A percentile compares a stretch with the other conserved stretches of the same genome.
Conservation (phyloP, 306 rosid genomes). For the Gleditsia sinensis region DNA sequence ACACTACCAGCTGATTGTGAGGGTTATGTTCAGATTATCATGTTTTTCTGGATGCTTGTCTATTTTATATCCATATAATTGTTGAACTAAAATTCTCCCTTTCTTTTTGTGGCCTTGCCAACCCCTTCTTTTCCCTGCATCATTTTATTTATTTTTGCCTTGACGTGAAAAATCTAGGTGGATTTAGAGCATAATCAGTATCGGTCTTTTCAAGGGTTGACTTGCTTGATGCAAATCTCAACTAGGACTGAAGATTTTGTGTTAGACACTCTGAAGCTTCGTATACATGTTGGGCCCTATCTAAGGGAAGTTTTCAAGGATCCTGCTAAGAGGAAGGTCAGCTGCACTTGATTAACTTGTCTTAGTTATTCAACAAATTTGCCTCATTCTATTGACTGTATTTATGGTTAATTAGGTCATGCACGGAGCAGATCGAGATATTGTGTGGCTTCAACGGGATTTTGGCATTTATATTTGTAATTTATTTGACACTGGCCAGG, state of each 20-base stretch:
- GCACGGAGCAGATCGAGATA: slow-evolving; percentile 97
- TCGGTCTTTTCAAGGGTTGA: slow-evolving; percentile 95
- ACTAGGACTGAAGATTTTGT: slow-evolving; percentile 91
- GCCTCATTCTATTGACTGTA: slow-evolving; percentile 25
- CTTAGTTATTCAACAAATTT: not conserved
- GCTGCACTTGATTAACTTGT: slow-evolving; percentile 8
- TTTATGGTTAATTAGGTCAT: slow-evolving; percentile 67
- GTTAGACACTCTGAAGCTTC: slow-evolving; percentile 89
- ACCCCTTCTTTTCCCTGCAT: slow-evolving; percentile 13
- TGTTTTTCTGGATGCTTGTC: slow-evolving; percentile 11
- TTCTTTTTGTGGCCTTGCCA: not conserved
- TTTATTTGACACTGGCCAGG: slow-evolving; percentile 97
- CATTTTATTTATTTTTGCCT: slow-evolving; percentile 18
- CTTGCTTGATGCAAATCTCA: slow-evolving; percentile 96
- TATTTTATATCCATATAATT: not conserved
- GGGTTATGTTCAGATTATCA: not conserved
- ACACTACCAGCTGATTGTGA: not conserved
- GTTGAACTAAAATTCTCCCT: slow-evolving; percentile 1
- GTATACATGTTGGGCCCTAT: slow-evolving; percentile 84
- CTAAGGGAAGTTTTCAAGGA: slow-evolving; percentile 92
- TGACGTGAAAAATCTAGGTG: slow-evolving; percentile 54
- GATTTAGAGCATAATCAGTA: slow-evolving; percentile 97
- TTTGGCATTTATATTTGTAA: slow-evolving; percentile 95
- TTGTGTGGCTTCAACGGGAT: slow-evolving; percentile 94
- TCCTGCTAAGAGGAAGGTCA: slow-evolving; percentile 87